Base-by-base conservation (phyloP, 2,329 filamentous ascomycete genomes). In the Monilinia laxa region DNA sequence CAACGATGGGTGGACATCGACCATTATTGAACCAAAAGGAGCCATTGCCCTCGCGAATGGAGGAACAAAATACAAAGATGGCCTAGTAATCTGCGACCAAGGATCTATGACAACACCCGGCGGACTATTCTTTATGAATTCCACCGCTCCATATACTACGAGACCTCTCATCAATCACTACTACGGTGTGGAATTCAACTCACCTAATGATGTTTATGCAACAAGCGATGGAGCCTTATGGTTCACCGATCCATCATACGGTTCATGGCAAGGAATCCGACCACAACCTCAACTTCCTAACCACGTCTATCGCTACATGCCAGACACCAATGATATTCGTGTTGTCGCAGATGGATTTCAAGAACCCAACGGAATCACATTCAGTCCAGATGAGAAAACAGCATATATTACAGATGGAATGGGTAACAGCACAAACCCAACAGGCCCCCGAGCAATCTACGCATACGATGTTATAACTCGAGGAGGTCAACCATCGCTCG, bases 191-290 rank as follows among this genome's bases (percentile, higher is more conserved):
- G 80, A 66, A 56, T 88, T 87, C 76, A 85, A 81, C 73, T 87
- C 85, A 0, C 76, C 86, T 23, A 88, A 88, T 68, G 86, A 88
- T 67, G 79, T 84, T 0, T 78, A 80, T 5, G 80, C 86, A 69
- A 80, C 85, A 31, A 73, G 74, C 18, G 86, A 82, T 62, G 80
- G 80, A 31, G 81, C 86, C 28, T 75, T 88, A 18, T 89, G 86
- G 78, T 88, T 89, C 71, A 88, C 85, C 1, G 86, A 89, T 67
- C 82, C 84, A 0, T 79, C 82, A 7, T 88, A 88, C 67, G 86
- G 84, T 4, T 84, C 80, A 67, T 77, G 83, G 55, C 85, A 88
- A 72, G 79, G 84, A 42, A 88, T 88, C 71, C 80, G 85, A 0
- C 82, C 83, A 0, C 68, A 75, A 4, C 85, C 85, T 0, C 81